Base-by-base conservation (phyloP, 352 stramenopile genomes). In the Globisporangium acanthophoron region DNA sequence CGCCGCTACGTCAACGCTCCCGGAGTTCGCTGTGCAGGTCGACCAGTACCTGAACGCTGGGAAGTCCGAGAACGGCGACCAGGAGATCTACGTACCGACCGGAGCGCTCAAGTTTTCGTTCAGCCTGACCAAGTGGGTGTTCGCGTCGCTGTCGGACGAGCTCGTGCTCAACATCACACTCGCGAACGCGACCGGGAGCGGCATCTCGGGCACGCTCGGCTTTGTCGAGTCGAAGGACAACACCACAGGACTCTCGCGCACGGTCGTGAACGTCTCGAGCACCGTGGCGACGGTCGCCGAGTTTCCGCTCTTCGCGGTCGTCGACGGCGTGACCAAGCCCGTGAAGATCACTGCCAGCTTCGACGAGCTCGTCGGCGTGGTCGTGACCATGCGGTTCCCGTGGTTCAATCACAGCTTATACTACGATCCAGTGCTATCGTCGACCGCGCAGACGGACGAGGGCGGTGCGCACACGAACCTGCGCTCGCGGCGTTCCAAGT, bases 91-190 rank as follows among this genome's bases (percentile, higher is more conserved):
- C 3, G 54, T 70, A 0, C 59, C 64, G 5, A 43, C 58, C 15
- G 64, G 64, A 7, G 59, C n/a, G 5, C 59, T 70, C 64, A 70
- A 70, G 54, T 70, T 70, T 24, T 52, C 54, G 3, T 47, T 70
- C 54, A 65, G 52, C 43, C 62, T 70, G 12, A 56, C 59, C 5
- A 59, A 57, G 29, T 70, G 64, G 64, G 12, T 16, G 15, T 70
- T 70, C 43, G 44, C 18, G 15, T 58, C 49, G 5, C 1, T 39
- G 1, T 41, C 43, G 1, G 58, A 70, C 53, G 39, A n/a, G 35
- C 52, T 70, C 20, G 44, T 60, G 48, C 59, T 70, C 44, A 70
- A 66, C 37, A 37, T 62, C 5, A 66, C 62, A 16, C 53, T 69
- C 18, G 45, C 44, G 12, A 57, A 62, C 43, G 27, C 56, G 5